Conservation (phyloP, 768 basidiomycete species). For the Psilocybe cyanescens region DNA sequence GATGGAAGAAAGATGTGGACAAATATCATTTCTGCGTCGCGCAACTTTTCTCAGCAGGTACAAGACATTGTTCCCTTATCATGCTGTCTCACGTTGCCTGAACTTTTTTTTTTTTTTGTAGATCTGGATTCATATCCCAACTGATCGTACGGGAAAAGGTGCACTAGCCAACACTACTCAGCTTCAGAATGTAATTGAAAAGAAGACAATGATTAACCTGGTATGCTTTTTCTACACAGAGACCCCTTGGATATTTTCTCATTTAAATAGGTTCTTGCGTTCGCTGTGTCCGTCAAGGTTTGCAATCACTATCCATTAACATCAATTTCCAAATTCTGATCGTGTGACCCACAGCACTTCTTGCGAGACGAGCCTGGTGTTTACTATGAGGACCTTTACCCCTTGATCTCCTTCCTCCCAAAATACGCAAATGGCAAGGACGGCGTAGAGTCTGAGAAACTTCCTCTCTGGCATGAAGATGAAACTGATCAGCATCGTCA, state of each 20-base stretch:
- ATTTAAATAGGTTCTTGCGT: constrained; percentile 59
- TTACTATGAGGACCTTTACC: constrained; percentile 80
- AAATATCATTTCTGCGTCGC: constrained; percentile 56
- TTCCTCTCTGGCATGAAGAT: constrained; percentile 62
- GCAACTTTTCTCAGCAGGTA: constrained; percentile 65
- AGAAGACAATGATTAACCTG: constrained; percentile 76
- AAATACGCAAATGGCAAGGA: constrained; percentile 47
- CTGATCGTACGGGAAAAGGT: constrained; percentile 41
- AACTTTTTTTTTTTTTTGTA: constrained; percentile 17
- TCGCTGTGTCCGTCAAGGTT: constrained; percentile 70
- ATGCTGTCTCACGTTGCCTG: background rate
- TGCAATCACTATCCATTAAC: background rate
- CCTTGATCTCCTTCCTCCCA: constrained; percentile 69
- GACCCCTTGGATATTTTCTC: background rate
- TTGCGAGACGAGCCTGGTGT: constrained; percentile 71
- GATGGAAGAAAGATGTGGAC: constrained; percentile 79
- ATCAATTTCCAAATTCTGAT: background rate
- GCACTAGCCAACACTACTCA: constrained; percentile 25
- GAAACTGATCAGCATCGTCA: constrained; percentile 27
- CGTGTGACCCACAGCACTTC: constrained; percentile 49
- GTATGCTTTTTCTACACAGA: constrained; percentile 27
- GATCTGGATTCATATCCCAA: constrained; percentile 65
- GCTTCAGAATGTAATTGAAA: constrained; percentile 65
- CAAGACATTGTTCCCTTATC: background rate
- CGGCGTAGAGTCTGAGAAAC: constrained; percentile 43